Conservation (phyloP, 2,329 filamentous ascomycete species). For the Cladorrhinum sp. region DNA sequence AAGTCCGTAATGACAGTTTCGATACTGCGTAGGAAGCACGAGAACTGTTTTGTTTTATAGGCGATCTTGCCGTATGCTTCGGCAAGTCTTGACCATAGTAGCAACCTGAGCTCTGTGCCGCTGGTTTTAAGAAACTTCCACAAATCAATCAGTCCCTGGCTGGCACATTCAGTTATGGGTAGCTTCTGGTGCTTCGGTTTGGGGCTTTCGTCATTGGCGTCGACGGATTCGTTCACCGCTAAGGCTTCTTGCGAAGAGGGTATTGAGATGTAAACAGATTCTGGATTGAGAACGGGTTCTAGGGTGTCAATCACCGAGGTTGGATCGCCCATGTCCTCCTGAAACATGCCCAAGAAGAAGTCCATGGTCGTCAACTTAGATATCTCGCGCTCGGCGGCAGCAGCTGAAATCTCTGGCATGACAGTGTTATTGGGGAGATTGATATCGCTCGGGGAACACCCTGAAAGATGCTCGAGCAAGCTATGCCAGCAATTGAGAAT, state of each 20-base stretch:
- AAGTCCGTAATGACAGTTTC: slow-evolving; percentile 71
- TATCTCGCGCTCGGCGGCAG: slow-evolving; percentile 85
- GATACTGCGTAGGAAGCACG: slow-evolving; percentile 80
- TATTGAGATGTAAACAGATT: slow-evolving; percentile 46
- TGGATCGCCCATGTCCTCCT: slow-evolving; percentile 75
- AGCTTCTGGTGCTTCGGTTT: slow-evolving; percentile 27
- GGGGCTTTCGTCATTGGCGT: slow-evolving; percentile 24
- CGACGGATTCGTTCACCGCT: slow-evolving; percentile 19
- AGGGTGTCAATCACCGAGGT: slow-evolving; percentile 84
- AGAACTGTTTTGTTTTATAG: slow-evolving; percentile 83
- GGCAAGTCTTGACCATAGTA: slow-evolving; percentile 86
- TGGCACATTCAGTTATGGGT: slow-evolving; percentile 51
- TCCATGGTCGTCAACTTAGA: slow-evolving; percentile 93
- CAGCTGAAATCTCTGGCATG: slow-evolving; percentile 80
- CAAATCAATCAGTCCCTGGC: slow-evolving; percentile 67
- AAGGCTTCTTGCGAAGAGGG: slow-evolving; percentile 17
- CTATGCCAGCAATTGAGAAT: slow-evolving; percentile 58
- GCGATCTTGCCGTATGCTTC: slow-evolving; percentile 84
- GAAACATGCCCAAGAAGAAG: slow-evolving; percentile 89
- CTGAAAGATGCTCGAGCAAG: slow-evolving; percentile 49
- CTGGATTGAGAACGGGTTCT: slow-evolving; percentile 83
- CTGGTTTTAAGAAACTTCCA: slow-evolving; percentile 81
- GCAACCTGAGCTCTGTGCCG: slow-evolving; percentile 77
- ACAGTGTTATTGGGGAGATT: slow-evolving; percentile 78
- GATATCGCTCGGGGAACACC: slow-evolving; percentile 45